Percentiles rank a stretch among this genome's conserved stretches.
Evolutionary conservation across 2,329 filamentous ascomycete species (phyloP).

Genomic region (Fusarium protoensiforme): DNA sequence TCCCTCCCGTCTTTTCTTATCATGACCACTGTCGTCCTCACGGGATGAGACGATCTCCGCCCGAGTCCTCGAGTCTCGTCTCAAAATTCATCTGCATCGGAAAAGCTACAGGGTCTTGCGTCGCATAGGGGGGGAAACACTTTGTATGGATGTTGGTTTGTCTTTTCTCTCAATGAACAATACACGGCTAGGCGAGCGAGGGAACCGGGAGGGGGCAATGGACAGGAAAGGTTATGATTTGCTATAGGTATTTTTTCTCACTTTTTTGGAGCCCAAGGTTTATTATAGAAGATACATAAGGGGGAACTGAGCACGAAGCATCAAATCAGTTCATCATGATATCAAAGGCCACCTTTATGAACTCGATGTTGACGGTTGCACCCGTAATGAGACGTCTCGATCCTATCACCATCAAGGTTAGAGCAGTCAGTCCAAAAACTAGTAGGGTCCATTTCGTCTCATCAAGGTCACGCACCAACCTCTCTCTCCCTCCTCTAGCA

Average conservation of each 20-base stretch:
- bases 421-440: not conserved
- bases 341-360: not conserved
- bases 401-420: not conserved
- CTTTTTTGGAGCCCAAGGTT: not conserved
- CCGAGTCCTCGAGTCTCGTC: constrained; percentile 3
- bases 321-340: not conserved
- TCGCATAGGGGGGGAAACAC: not conserved
- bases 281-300: not conserved
- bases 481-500: not conserved
- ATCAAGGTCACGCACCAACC: not conserved
- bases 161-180: constrained; percentile 17
- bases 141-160: constrained; percentile 2
- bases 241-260: constrained; percentile 12
- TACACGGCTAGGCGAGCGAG: constrained; percentile 9
- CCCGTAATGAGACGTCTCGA: not conserved
- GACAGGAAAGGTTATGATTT: constrained; percentile 12
- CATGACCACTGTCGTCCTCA: not conserved
- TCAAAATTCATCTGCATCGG: not conserved
- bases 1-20: not conserved
- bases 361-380: not conserved
- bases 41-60: not conserved
- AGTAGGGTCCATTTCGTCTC: not conserved
- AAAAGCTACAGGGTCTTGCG: not conserved
- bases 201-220: not conserved
- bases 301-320: not conserved